Evolutionary conservation across 1,284 basidiomycete genomes (phyloP), one percentile per base, ranked within the genome.

Genomic region (Anthracocystis setariae): DNA sequence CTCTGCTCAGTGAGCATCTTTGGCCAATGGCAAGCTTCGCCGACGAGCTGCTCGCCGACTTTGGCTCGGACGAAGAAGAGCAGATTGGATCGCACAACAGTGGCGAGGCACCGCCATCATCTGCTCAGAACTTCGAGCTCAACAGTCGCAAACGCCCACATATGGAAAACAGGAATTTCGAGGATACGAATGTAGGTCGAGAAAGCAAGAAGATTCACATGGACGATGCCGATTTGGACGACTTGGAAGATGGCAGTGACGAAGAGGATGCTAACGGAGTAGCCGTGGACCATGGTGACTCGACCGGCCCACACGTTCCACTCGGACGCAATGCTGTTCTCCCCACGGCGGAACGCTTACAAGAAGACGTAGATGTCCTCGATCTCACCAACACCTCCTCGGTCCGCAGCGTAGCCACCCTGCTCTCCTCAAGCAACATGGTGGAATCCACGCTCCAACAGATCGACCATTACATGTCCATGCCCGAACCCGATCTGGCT

Each of bases 261-360:
- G 63, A 72, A 15, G 70, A 70, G 8, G 63, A 60, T 23, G 20
- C 20, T 3, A 23, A 49, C 8, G 70, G 59, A 17, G 47, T 38
- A 17, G 46, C 49, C 27, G 55, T 24, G 47, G 46, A 5, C 23
- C 59, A 52, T n/a, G 62, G 25, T 9, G 60, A 50, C 2, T 38
- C 24, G 17, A 33, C 52, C 17, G 49, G 61, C 32, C 58, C 53
- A 39, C 35, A 51, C 21, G 24, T 55, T 12, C 46, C 46, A 18
- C 58, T 97, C 0, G 88, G 94, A 0, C 90, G 92, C 73, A 94
- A 94, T 5, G 95, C 95, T 5, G 86, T 95, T 3, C 89, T 89
- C 72, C 95, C 95, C 8, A 92, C 94, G 8, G 94, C 96, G 24
- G 94, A 98, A 84, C 86, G 98, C 42, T 93, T 96, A 81, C 89